Base-by-base conservation (phyloP, 2,329 filamentous ascomycete species). In the Metarhizium rileyi region DNA sequence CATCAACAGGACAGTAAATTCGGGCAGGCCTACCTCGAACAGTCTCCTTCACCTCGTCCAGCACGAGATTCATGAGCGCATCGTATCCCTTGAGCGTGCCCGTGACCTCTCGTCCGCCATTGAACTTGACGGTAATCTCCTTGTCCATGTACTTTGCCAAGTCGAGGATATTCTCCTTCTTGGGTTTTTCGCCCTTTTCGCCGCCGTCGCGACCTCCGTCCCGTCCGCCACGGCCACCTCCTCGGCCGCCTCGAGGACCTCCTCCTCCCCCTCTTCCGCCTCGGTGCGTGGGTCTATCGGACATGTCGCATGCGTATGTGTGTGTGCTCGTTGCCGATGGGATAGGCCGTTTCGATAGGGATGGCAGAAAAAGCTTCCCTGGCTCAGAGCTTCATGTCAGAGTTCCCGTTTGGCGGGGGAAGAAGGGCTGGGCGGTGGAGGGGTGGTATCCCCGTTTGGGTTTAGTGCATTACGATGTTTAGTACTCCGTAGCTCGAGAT, bases 121-220 rank as follows among this genome's bases (percentile, higher is more conserved):
- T 96, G 69, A 98, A 97, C 71, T 97, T 97, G 65, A 98, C 90
- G 9, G 80, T 86, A 58, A 98, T 89, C 64, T 86, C 79, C 79
- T 96, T 95, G 69, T 98, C 90, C 86, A 95, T 90, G 70, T 97
- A 98, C 73, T 95, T 95, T 65, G 77, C 82, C 61, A 98, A 70
- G 64, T 98, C 91, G 48, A 98, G 80, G 61, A 98, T 98, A 67
- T 96, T 97, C 71, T 98, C 93, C 76, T 97, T 97, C 81, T 95
- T 96, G 53, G 90, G 88, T 60, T 84, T 81, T 70, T 94, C 87
- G 58, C 77, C 70, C 55, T 78, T 71, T 53, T 78, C 66, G 44
- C 68, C 69, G 47, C 70, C 67, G 36, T 70, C 67, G 46, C 70
- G 69, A 36, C 60, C 60, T 33, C 56, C 63, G 46, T 59, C 64